A percentile compares a stretch with the other conserved stretches of the same genome.
These are phyloP conservation scores for Fusarium annulatum DNA, from an alignment of 2,329 filamentous ascomycete genomes.

Conservation along the genomic window DNA sequence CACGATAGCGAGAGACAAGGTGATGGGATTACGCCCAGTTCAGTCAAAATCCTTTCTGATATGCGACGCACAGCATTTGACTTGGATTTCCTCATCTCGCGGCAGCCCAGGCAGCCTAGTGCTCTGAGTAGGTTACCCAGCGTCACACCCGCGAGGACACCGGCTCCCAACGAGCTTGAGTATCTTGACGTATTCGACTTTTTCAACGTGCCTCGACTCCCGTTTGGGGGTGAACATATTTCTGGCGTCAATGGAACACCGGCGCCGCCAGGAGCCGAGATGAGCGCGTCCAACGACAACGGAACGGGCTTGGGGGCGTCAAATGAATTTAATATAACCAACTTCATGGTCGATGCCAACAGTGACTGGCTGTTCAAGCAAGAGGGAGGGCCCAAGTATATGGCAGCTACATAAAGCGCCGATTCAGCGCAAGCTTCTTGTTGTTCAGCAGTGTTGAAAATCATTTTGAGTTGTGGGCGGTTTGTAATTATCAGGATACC, in stretches of 20 bases:
- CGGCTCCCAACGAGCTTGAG: constrained; percentile 84
- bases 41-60: constrained; percentile 87
- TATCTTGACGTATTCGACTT: constrained; percentile 95
- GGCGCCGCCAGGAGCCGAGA: constrained; percentile 38
- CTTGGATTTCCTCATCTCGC: constrained; percentile 87
- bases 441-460: background rate
- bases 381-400: constrained; percentile 48
- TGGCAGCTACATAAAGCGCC: constrained; percentile 36
- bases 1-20: constrained; percentile 79
- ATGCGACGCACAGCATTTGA: constrained; percentile 94
- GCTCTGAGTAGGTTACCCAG: constrained; percentile 60
- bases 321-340: constrained; percentile 81
- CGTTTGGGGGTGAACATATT: constrained; percentile 56
- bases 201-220: constrained; percentile 87
- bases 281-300: constrained; percentile 45
- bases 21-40: constrained; percentile 81
- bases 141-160: constrained; percentile 72
- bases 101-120: constrained; percentile 72
- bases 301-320: constrained; percentile 45
- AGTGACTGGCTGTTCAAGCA: constrained; percentile 80
- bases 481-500: constrained; percentile 31
- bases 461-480: constrained; percentile 7
- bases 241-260: constrained; percentile 32
- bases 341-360: constrained; percentile 79
- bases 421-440: background rate